A percentile compares a stretch with the other conserved stretches of the same genome.
Conservation (phyloP, 2,329 filamentous ascomycete species). For the Macrophomina pseudophaseolina region DNA sequence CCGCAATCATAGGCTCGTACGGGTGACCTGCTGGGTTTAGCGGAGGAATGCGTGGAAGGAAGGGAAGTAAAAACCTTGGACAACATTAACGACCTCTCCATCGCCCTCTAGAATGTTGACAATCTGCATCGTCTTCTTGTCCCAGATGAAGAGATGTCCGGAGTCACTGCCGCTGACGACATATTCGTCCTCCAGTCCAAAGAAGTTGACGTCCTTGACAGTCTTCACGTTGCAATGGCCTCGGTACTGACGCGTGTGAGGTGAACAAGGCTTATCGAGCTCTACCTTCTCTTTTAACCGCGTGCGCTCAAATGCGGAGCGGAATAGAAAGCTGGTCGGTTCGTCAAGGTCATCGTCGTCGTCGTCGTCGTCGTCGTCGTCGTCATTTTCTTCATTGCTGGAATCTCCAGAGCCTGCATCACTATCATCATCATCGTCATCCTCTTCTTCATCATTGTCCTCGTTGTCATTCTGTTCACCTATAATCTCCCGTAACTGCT, state of each 20-base stretch:
- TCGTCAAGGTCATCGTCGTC: conserved; percentile 42
- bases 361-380: conserved; percentile 38
- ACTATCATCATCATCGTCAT: conserved; percentile 39
- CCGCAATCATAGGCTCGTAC: conserved; percentile 69
- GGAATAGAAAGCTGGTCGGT: conserved; percentile 47
- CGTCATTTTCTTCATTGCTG: conserved; percentile 37
- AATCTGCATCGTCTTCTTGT: conserved; percentile 64
- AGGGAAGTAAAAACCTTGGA: conserved; percentile 56
- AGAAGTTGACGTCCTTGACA: conserved; percentile 73
- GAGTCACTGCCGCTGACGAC: conserved; percentile 71
- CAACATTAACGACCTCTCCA: conserved; percentile 72
- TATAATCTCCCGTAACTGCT: conserved; percentile 32
- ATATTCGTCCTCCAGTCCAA: conserved; percentile 70
- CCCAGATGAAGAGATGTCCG: conserved; percentile 72
- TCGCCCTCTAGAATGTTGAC: conserved; percentile 71
- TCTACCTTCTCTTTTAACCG: conserved; percentile 59
- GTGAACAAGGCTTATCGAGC: conserved; percentile 58
- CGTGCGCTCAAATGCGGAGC: conserved; percentile 55
- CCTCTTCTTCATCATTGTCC: conserved; percentile 43
- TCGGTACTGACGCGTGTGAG: conserved; percentile 62
- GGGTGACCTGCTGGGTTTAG: conserved; percentile 59
- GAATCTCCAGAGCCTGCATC: conserved; percentile 38
- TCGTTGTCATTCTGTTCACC: conserved; percentile 30
- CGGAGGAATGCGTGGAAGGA: neutral
- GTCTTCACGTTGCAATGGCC: conserved; percentile 72